phyloP scores from a whole-genome alignment of 2,329 filamentous ascomycete genomes.

The Colletotrichum godetiae region DNA sequence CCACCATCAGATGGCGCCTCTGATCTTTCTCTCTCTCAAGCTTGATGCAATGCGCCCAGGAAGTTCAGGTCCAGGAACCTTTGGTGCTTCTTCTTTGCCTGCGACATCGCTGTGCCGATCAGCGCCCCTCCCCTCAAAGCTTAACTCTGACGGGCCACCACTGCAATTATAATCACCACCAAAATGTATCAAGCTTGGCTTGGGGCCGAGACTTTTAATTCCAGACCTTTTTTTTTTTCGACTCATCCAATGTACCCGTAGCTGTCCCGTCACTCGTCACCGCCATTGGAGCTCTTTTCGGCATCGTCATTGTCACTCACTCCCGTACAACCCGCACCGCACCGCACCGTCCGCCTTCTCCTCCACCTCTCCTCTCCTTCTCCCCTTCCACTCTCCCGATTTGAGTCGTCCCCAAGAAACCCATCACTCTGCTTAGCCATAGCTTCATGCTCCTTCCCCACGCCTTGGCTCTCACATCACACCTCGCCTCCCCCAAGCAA shows the following conservation, averaged over 20 bases:
- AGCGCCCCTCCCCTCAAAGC: slow-evolving; percentile 29
- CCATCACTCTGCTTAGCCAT: background rate
- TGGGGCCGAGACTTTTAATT: background rate
- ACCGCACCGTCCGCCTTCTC: background rate
- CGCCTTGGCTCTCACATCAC: background rate
- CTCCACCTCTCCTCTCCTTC: background rate
- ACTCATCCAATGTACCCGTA: background rate
- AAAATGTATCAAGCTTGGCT: background rate
- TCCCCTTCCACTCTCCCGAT: background rate
- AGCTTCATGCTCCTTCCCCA: background rate
- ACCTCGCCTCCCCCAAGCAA: background rate
- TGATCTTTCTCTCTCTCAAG: background rate
- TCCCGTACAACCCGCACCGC: background rate
- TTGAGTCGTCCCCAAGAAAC: background rate
- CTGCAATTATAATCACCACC: background rate
- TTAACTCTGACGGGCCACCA: slow-evolving; percentile 20
- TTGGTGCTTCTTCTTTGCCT: slow-evolving; percentile 11
- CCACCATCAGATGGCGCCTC: slow-evolving; percentile 24
- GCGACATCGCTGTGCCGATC: slow-evolving; percentile 36
- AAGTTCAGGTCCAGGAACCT: background rate
- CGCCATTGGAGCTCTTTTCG: background rate
- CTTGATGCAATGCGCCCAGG: background rate
- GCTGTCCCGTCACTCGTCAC: background rate
- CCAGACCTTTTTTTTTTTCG: background rate
- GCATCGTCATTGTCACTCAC: slow-evolving; percentile 6